Base-by-base conservation (phyloP, 352 stramenopile species). In the Pythium dissotocum region DNA sequence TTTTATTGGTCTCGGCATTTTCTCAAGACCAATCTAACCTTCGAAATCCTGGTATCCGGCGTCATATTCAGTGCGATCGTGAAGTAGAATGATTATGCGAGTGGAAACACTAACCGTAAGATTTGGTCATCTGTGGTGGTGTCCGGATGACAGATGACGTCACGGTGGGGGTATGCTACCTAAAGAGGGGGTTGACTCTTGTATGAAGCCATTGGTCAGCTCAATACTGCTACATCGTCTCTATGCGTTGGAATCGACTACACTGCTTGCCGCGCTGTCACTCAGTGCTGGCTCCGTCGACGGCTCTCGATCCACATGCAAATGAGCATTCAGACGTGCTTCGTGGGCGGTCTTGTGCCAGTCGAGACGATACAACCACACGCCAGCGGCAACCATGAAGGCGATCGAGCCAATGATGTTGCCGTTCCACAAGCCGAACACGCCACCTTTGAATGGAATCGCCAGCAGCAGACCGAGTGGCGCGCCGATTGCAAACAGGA, bases 391-490 rank as follows among this genome's bases (percentile, higher is more conserved):
- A 26, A 87, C 36, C 2, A 73, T 65, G n/a, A 85, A 87, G 18
- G 77, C 38, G 6, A 79, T 21, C 6, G 75, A 69, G 28, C 79
- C 80, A 26, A 71, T 67, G 62, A 88, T 76, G 32, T 89, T 79
- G 2, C 83, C 83, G 38, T 76, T 64, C 83, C 83, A 91, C 8
- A 91, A 71, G 1, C 83, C 83, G 3, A 83, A 69, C 68, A 90
- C 78, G 10, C 79, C 79, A 16, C 67, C 51, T 14, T 80, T 51
- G 14, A 83, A 72, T 42, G 76, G 48, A 58, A 87, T 70, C 2
- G 79, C 82, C 49, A 88, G 73, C 51, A 74, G 26, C 40, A 87
- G 18, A 0, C 79, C 77, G n/a, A 88, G 72, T 10, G 82, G 79
- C 36, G 85, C 66, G 13, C 77, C 79, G 16, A 90, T 48, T 30